These are phyloP conservation scores for Tillandsia fasciculata DNA, from an alignment of 176 grass and related monocot genomes.

Conservation along the genomic window DNA sequence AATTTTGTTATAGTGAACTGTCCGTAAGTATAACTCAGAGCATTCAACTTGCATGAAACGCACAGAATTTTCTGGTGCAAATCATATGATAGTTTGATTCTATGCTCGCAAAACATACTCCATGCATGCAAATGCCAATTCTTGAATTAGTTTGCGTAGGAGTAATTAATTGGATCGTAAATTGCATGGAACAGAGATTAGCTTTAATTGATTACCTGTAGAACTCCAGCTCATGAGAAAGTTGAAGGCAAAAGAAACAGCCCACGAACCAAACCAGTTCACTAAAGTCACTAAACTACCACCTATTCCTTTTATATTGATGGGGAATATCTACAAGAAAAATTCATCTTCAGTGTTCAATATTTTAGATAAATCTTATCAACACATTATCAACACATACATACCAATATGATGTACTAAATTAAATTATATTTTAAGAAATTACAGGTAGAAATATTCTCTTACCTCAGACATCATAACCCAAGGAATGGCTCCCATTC, in stretches of 20 bases:
- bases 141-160: too few relatives aligned
- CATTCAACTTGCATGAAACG: too few relatives aligned
- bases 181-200: too few relatives aligned
- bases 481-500: constrained; percentile 61
- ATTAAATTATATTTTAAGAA: neutral
- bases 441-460: neutral
- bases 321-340: constrained; percentile 46
- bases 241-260: constrained; percentile 48
- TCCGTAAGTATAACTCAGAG: too few relatives aligned
- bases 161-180: too few relatives aligned
- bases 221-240: constrained; percentile 60
- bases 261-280: constrained; percentile 48
- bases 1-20: too few relatives aligned
- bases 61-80: too few relatives aligned
- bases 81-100: too few relatives aligned
- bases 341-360: neutral
- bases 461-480: constrained; percentile 64
- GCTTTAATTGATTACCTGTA: constrained; percentile 22
- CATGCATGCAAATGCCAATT: too few relatives aligned
- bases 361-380: neutral
- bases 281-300: constrained; percentile 49
- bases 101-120: too few relatives aligned
- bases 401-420: neutral
- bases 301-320: constrained; percentile 35
- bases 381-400: neutral